Conservation (phyloP, 1,284 basidiomycete genomes). For the Sporisorium reilianum region DNA sequence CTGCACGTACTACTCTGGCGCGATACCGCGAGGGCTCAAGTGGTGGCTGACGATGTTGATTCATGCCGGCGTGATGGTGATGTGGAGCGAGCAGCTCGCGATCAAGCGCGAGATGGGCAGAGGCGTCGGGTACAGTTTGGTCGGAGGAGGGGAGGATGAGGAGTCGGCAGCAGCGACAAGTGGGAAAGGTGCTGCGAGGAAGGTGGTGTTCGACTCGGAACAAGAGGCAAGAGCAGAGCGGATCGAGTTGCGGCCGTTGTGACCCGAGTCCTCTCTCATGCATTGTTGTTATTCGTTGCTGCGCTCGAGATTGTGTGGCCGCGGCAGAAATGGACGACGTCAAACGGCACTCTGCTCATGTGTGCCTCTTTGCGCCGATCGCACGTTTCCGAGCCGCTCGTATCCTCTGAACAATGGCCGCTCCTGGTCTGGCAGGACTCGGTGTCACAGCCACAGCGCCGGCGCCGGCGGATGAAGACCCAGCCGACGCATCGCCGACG, state of each 20-base stretch:
- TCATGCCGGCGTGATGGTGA: slow-evolving; percentile 81
- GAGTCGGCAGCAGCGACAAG: neutral
- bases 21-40: slow-evolving; percentile 78
- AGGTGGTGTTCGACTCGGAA: slow-evolving; percentile 20
- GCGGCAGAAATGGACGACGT: no score
- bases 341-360: no score
- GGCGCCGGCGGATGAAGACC: no score
- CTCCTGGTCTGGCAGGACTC: no score
- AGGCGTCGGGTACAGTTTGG: slow-evolving; percentile 28
- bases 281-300: neutral
- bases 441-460: no score
- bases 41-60: slow-evolving; percentile 74
- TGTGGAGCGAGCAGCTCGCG: slow-evolving; percentile 87
- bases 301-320: no score
- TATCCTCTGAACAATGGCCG: no score
- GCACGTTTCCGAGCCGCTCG: no score
- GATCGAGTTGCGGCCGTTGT: slow-evolving; percentile 26
- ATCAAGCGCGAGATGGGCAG: slow-evolving; percentile 86
- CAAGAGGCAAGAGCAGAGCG: slow-evolving; percentile 9
- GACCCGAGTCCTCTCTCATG: neutral
- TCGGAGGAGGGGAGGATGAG: slow-evolving; percentile 18
- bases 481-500: no score
- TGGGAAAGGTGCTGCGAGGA: neutral
- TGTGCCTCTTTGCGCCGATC: no score
- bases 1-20: slow-evolving; percentile 88